Conservation (phyloP, 2,329 filamentous ascomycete genomes). For the Neopestalotiopsis sp. region DNA sequence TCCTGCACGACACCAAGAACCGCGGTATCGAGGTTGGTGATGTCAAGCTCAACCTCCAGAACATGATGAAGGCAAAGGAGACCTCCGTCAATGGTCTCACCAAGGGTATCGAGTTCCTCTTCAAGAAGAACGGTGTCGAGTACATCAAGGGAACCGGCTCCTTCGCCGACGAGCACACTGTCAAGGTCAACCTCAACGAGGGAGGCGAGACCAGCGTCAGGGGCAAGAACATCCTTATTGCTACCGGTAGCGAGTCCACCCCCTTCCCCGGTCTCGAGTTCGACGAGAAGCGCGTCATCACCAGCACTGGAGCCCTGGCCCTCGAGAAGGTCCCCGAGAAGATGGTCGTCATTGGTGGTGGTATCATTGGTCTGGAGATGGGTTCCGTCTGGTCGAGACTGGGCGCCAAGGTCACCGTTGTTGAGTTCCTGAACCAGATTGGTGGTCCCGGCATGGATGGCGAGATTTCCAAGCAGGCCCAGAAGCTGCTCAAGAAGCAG, state of each 20-base stretch:
- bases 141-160: constrained; percentile 94
- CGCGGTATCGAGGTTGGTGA: constrained; percentile 97
- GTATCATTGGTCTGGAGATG: constrained; percentile 99
- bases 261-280: constrained; percentile 95
- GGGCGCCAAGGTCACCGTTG: constrained; percentile 92
- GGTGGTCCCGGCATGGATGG: constrained; percentile 97
- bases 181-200: constrained; percentile 88
- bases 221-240: constrained; percentile 98
- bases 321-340: constrained; percentile 92
- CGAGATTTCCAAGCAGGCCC: constrained; percentile 87
- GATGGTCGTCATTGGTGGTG: constrained; percentile 96
- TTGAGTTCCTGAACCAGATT: constrained; percentile 95
- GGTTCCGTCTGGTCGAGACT: constrained; percentile 95
- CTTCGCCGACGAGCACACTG: constrained; percentile 86
- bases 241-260: constrained; percentile 92
- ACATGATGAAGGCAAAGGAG: constrained; percentile 99
- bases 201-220: constrained; percentile 86
- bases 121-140: constrained; percentile 99
- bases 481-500: constrained; percentile 95
- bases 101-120: constrained; percentile 96
- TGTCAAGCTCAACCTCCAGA: constrained; percentile 91
- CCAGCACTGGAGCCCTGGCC: constrained; percentile 91
- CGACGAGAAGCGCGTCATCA: constrained; percentile 97
- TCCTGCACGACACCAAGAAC: constrained; percentile 95
- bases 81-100: constrained; percentile 86